Percentiles rank a stretch among this genome's conserved stretches.
Evolutionary conservation across 2,329 filamentous ascomycete species (phyloP).

Genomic region (Cercospora zeae-maydis): DNA sequence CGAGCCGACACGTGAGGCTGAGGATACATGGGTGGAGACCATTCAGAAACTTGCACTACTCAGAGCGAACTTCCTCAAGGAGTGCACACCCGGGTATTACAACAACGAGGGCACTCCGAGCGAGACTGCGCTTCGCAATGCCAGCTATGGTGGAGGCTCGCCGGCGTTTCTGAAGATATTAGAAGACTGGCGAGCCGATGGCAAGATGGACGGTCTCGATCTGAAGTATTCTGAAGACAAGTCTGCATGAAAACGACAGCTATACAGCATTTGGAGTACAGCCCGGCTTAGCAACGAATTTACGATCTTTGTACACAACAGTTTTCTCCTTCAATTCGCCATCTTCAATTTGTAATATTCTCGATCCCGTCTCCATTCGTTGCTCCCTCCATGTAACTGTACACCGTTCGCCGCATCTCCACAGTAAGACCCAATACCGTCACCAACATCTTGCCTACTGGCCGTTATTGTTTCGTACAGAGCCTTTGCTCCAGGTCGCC

Average conservation of each 20-base stretch:
- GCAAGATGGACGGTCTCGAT: constrained; percentile 23
- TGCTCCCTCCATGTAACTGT: background rate
- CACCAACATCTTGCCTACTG: background rate
- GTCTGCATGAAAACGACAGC: background rate
- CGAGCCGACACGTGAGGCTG: constrained; percentile 47
- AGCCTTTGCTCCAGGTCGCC: background rate
- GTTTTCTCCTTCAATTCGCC: background rate
- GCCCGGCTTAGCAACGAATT: background rate
- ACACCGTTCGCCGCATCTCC: background rate
- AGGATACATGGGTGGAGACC: constrained; percentile 47
- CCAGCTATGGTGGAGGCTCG: constrained; percentile 21
- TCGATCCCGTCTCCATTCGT: background rate
- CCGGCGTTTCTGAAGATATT: constrained; percentile 25
- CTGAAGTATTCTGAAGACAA: constrained; percentile 14
- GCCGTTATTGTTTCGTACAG: background rate
- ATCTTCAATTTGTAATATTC: constrained; percentile 1
- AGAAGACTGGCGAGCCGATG: constrained; percentile 21
- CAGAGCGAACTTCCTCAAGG: constrained; percentile 39
- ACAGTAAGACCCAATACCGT: background rate
- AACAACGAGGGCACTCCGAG: constrained; percentile 44
- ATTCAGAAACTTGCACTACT: constrained; percentile 43
- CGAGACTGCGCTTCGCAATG: constrained; percentile 17
- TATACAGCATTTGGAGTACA: background rate
- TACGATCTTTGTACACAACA: background rate
- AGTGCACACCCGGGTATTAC: constrained; percentile 55